Evolutionary conservation across 306 rosid genomes (phyloP).

Genomic region (Cucurbita argyrosperma): DNA sequence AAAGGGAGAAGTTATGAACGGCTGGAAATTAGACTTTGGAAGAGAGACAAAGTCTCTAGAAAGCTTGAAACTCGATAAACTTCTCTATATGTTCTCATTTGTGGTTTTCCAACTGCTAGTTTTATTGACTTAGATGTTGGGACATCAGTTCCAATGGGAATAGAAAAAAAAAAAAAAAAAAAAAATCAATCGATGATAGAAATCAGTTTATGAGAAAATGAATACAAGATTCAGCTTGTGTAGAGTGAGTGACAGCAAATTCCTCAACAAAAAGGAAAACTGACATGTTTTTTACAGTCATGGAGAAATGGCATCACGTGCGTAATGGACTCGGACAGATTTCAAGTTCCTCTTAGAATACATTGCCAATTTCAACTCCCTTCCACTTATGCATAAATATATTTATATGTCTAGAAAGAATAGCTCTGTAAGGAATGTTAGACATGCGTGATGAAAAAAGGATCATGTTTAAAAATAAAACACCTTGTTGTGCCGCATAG

Average conservation of each 20-base stretch:
- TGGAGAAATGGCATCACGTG: background rate
- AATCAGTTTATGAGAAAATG: background rate
- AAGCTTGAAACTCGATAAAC: background rate
- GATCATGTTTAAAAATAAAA: slow-evolving; percentile 1
- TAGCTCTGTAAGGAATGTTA: background rate
- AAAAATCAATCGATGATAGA: background rate
- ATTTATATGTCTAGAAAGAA: background rate
- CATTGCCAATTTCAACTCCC: background rate
- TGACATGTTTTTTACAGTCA: background rate
- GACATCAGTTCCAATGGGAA: background rate
- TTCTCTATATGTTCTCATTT: background rate
- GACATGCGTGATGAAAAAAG: background rate
- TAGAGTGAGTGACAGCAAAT: background rate
- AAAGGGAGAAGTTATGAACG: background rate
- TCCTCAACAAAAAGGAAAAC: background rate
- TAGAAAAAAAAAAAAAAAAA: background rate
- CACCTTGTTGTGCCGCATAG: slow-evolving; percentile 74
- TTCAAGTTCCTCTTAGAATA: background rate
- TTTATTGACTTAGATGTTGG: background rate
- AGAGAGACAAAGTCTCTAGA: background rate
- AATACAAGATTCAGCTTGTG: background rate
- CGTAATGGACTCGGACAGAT: background rate
- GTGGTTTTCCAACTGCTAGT: background rate
- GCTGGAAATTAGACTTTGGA: background rate
- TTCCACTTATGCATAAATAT: background rate